Evolutionary conservation across 2,329 filamentous ascomycete species (phyloP), one percentile per base, ranked within the genome.

Genomic region (Shiraia sp.): DNA sequence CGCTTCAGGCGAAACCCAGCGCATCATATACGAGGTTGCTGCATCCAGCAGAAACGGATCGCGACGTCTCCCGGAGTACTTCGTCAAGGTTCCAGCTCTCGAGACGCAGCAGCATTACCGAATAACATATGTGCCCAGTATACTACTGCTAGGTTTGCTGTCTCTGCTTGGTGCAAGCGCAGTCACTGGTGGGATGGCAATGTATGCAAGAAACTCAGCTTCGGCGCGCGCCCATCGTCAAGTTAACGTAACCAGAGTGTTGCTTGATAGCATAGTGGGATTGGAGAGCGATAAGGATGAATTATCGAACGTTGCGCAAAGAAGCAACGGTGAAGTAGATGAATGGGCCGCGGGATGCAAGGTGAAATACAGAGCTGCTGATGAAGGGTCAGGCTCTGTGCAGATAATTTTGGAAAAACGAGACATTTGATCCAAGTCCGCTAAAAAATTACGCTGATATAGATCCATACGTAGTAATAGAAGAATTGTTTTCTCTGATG

Each of bases 51-150:
- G 4, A 22, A 35, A 22, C 3, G 34, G 25, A 10, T 23, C 49
- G 22, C 4, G 19, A 7, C 27, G 42, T 10, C 29, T 9, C 10
- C 19, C 40, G 3, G 27, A 42, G 10, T 42, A 32, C n/a, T 40
- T 40, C 22, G 12, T 38, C 43, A 10, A 36, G 3, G 49, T 53
- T 5, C 13, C 19, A 1, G 40, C 23, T 12, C 30, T 39, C 6
- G 25, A 14, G 15, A 32, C 25, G 10, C 25, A 24, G 13, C 29
- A 42, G 7, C 32, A 24, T 10, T 55, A 53, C 30, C 46, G 47
- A 17, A 53, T 55, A 24, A 55, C 49, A 8, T 47, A 50, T 16
- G 49, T 55, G 4, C 51, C 49, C 8, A 31, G 32, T 15, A 42
- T 55, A 7, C 22, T 55, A 12, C 13, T 55, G 2, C 10, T 48